Evolutionary conservation across 2,329 filamentous ascomycete species (phyloP).

Genomic region (Coniella lustricola): DNA sequence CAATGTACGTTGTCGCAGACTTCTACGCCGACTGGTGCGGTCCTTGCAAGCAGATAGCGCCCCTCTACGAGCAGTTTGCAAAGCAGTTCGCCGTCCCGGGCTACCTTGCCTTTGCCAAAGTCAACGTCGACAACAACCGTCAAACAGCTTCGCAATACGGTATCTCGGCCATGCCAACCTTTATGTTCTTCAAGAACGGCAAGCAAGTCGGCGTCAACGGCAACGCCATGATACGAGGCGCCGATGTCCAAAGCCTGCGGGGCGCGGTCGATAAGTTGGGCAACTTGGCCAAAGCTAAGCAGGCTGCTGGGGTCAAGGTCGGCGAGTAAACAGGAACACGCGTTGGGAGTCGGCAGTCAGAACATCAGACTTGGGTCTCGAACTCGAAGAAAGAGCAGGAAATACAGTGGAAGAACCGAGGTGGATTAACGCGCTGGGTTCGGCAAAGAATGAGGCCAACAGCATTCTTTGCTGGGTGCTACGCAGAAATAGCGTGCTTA

Average conservation of each 20-base stretch:
- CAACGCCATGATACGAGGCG: constrained; percentile 29
- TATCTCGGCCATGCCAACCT: constrained; percentile 52
- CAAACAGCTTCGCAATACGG: constrained; percentile 42
- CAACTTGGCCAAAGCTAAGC: constrained; percentile 29
- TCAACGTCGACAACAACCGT: constrained; percentile 50
- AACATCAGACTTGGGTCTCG: background rate
- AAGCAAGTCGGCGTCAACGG: constrained; percentile 36
- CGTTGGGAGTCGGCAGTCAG: background rate
- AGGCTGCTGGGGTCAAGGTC: constrained; percentile 13
- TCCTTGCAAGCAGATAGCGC: constrained; percentile 54
- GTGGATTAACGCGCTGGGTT: too few species aligned
- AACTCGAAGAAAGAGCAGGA: too few species aligned
- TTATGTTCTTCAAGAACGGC: constrained; percentile 53
- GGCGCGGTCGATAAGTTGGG: constrained; percentile 31
- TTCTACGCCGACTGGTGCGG: constrained; percentile 56
- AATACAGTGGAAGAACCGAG: too few species aligned
- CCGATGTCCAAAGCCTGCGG: constrained; percentile 25
- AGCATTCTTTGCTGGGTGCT: too few species aligned
- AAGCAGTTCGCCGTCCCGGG: constrained; percentile 31
- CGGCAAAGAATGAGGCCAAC: too few species aligned
- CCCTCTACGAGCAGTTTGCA: constrained; percentile 44
- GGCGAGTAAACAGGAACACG: background rate
- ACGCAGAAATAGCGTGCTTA: too few species aligned
- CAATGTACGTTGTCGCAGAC: constrained; percentile 47
- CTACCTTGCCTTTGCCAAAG: constrained; percentile 47